Evolutionary conservation across 1,139 yeast species (phyloP).

Genomic region (Blastobotrys elegans): DNA sequence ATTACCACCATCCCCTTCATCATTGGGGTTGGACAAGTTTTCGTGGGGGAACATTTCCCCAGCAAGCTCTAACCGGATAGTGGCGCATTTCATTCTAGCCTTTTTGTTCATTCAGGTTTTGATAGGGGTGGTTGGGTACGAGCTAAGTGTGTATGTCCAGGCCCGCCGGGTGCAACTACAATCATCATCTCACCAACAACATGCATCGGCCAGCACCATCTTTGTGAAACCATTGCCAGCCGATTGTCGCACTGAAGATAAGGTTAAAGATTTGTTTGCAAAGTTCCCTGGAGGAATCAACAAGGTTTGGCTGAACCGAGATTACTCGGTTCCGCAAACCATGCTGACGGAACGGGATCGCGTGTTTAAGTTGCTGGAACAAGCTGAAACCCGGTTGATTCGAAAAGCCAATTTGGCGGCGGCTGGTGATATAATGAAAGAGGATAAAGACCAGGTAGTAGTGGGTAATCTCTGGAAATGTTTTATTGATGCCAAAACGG

Average conservation of each 20-base stretch:
- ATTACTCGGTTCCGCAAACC: constrained; percentile 21
- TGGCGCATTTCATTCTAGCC: constrained; percentile 28
- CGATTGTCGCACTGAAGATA: constrained; percentile 16
- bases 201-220: constrained; percentile 27
- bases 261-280: constrained; percentile 19
- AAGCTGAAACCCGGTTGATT: constrained; percentile 14
- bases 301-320: constrained; percentile 31
- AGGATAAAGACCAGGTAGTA: constrained; percentile 1
- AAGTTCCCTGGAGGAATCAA: constrained; percentile 26
- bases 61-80: constrained; percentile 18
- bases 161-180: constrained; percentile 25
- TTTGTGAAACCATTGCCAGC: constrained; percentile 26
- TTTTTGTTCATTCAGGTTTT: constrained; percentile 17
- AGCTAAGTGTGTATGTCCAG: constrained; percentile 25
- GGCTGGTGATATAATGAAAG: constrained; percentile 1
- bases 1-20: neutral
- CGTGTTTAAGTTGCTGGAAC: constrained; percentile 23
- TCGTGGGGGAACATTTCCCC: constrained; percentile 28
- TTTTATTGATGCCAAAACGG: constrained; percentile 17
- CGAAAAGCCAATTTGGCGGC: constrained; percentile 6
- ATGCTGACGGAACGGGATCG: constrained; percentile 20
- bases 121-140: constrained; percentile 22
- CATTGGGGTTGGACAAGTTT: constrained; percentile 25
- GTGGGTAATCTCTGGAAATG: constrained; percentile 26
- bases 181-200: constrained; percentile 19